A percentile compares a stretch with the other conserved stretches of the same genome.
Evolutionary conservation across 2,329 filamentous ascomycete species (phyloP).

Genomic region (Alternaria arborescens): DNA sequence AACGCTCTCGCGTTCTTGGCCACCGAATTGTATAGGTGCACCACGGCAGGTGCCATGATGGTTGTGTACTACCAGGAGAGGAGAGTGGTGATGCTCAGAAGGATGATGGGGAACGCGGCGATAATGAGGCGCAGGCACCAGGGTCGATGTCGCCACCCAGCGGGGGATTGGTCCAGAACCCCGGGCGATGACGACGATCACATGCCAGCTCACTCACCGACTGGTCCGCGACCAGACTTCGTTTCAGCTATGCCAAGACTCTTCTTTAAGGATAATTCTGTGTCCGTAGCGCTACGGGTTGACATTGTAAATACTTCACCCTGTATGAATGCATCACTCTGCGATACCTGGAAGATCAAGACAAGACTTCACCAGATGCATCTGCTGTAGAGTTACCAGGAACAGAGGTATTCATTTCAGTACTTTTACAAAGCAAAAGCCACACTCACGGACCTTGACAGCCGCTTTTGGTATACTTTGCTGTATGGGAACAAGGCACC

Average conservation of each 20-base stretch:
- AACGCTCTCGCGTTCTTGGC: constrained; percentile 53
- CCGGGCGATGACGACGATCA: constrained; percentile 31
- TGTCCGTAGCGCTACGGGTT: neutral
- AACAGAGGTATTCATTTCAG: constrained; percentile 23
- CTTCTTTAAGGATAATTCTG: neutral
- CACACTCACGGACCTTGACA: constrained; percentile 6
- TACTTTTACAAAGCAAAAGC: constrained; percentile 35
- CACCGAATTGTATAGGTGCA: constrained; percentile 52
- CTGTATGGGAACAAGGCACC: constrained; percentile 5
- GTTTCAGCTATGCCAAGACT: neutral
- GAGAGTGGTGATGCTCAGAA: constrained; percentile 17
- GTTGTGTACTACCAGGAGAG: constrained; percentile 27
- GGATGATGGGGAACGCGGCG: constrained; percentile 33
- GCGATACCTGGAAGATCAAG: neutral
- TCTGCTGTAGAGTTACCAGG: neutral
- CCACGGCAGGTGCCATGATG: constrained; percentile 51
- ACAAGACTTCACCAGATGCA: neutral
- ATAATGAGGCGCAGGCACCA: constrained; percentile 29
- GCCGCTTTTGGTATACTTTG: constrained; percentile 26
- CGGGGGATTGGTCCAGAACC: constrained; percentile 17
- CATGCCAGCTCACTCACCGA: constrained; percentile 18
- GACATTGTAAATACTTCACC: neutral
- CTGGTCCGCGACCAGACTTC: neutral
- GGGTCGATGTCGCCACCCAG: constrained; percentile 28
- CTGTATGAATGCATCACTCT: neutral